Evolutionary conservation across 2,329 filamentous ascomycete species (phyloP).

Genomic region (Beauveria scarabaeidicola): DNA sequence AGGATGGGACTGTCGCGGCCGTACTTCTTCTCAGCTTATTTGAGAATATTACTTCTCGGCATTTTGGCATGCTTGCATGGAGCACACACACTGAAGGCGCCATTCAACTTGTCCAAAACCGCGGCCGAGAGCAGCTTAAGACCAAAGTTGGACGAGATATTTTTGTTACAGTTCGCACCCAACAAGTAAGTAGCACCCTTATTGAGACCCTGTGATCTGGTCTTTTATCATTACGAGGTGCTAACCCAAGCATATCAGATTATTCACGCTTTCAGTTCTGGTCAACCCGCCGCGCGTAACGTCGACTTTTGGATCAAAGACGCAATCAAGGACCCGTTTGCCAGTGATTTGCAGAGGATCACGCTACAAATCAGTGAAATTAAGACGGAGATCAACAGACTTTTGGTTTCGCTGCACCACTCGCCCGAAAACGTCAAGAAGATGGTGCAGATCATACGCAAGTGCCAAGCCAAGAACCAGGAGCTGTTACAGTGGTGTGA

Average conservation of each 20-base stretch:
- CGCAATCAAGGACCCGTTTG: constrained; percentile 40
- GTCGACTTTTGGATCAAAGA: constrained; percentile 52
- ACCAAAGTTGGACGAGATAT: constrained; percentile 46
- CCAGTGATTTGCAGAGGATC: constrained; percentile 40
- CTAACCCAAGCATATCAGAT: constrained; percentile 31
- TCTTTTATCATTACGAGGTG: not conserved
- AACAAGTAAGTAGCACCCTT: constrained; percentile 40
- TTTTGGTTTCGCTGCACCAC: constrained; percentile 38
- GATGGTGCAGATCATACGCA: constrained; percentile 43
- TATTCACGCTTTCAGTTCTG: constrained; percentile 47
- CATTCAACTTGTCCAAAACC: constrained; percentile 50
- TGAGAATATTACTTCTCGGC: constrained; percentile 50
- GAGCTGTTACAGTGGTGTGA: constrained; percentile 44
- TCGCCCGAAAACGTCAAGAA: constrained; percentile 42
- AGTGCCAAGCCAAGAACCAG: constrained; percentile 43
- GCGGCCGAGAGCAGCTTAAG: constrained; percentile 46
- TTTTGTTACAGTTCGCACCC: constrained; percentile 51
- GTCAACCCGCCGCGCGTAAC: constrained; percentile 44
- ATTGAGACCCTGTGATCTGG: too few species aligned
- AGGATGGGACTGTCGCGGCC: constrained; percentile 51
- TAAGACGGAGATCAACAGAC: constrained; percentile 43
- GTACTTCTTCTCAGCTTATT: constrained; percentile 53
- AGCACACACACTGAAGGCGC: constrained; percentile 56
- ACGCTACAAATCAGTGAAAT: constrained; percentile 47
- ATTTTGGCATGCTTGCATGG: constrained; percentile 49